Evolutionary conservation across 306 rosid species (phyloP).

Genomic region (Gastrolobium villosum): DNA sequence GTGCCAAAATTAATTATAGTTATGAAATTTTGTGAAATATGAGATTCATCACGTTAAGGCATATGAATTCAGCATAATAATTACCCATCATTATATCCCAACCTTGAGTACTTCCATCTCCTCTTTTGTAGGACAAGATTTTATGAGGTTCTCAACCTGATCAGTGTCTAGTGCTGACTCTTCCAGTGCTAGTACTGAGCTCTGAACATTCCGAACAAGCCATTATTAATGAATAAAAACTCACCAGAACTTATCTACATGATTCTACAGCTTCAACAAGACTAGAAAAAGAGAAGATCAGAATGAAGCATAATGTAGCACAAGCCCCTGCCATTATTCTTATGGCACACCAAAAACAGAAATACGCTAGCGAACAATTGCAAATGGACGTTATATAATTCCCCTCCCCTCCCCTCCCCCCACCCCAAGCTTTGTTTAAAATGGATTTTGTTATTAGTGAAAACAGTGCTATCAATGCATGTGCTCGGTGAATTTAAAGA

Average conservation of each 20-base stretch:
- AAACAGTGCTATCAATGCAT: neutral
- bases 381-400: neutral
- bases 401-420: neutral
- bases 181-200: conserved; percentile 83
- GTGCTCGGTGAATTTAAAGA: neutral
- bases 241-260: conserved; percentile 36
- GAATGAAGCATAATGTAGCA: conserved; percentile 2
- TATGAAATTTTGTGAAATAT: conserved; percentile 40
- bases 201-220: conserved; percentile 55
- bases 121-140: conserved; percentile 94
- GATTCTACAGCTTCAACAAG: conserved; percentile 33
- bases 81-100: conserved; percentile 42
- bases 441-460: neutral
- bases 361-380: neutral
- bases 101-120: conserved; percentile 96
- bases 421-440: neutral
- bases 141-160: conserved; percentile 91
- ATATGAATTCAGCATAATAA: conserved; percentile 43
- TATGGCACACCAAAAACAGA: conserved; percentile 21
- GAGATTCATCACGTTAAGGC: conserved; percentile 20
- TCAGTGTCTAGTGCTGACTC: conserved; percentile 79
- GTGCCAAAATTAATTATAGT: conserved; percentile 48
- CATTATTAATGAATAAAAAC: conserved; percentile 40
- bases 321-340: conserved; percentile 21
- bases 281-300: conserved; percentile 26